Evolutionary conservation across 352 stramenopile genomes (phyloP).

Genomic region (Pythium pectinolyticum): DNA sequence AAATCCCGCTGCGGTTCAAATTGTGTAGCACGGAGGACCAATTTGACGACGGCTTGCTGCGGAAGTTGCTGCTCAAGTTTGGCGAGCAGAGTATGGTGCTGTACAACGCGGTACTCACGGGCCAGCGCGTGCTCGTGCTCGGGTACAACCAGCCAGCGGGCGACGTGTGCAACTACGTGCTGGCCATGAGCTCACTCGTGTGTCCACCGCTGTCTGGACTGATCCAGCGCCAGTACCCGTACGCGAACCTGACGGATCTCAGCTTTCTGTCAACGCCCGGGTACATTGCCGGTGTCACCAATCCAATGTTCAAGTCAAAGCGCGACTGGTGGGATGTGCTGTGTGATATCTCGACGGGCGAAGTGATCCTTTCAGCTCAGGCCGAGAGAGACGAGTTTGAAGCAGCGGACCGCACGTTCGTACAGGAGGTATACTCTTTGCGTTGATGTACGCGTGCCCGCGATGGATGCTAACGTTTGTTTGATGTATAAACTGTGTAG

Average conservation of each 20-base stretch:
- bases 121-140: constrained; percentile 73
- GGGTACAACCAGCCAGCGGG: constrained; percentile 83
- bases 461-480: too few relatives aligned
- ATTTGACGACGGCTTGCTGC: constrained; percentile 75
- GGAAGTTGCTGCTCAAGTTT: constrained; percentile 72
- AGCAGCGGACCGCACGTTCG: constrained; percentile 61
- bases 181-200: constrained; percentile 81
- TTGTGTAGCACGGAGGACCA: constrained; percentile 84
- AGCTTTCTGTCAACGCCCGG: constrained; percentile 80
- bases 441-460: too few relatives aligned
- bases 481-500: constrained; percentile 27
- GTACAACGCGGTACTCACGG: constrained; percentile 85
- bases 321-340: constrained; percentile 91
- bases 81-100: constrained; percentile 83
- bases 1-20: constrained; percentile 76
- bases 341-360: constrained; percentile 83
- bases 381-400: constrained; percentile 81
- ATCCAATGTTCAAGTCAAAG: constrained; percentile 92
- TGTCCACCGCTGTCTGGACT: constrained; percentile 79
- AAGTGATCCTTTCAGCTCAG: constrained; percentile 59
- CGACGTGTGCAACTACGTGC: constrained; percentile 85
- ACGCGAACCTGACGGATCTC: constrained; percentile 89
- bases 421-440: constrained; percentile 55
- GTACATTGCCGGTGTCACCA: constrained; percentile 90
- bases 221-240: constrained; percentile 81